Evolutionary conservation across 2,329 filamentous ascomycete species (phyloP).

Genomic region (Teratosphaeria zuluensis): DNA sequence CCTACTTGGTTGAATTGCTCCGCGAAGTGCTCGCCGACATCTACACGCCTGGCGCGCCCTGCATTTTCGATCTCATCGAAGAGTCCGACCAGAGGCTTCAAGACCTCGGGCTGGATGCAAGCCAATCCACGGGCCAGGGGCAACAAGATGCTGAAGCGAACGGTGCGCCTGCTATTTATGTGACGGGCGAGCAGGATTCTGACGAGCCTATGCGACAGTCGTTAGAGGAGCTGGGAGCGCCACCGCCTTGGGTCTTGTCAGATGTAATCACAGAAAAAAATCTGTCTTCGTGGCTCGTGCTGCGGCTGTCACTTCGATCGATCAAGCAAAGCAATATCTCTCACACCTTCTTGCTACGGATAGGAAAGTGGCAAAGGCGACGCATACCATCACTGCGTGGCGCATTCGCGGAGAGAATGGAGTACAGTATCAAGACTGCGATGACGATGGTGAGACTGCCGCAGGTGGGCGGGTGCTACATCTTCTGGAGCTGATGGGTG

Average conservation of each 20-base stretch:
- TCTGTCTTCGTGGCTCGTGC: conserved; percentile 79
- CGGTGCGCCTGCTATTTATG: conserved; percentile 10
- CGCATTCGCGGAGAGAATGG: conserved; percentile 55
- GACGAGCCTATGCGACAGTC: conserved; percentile 21
- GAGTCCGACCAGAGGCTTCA: conserved; percentile 29
- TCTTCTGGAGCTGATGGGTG: conserved; percentile 87
- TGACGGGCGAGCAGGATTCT: conserved; percentile 12
- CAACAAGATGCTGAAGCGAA: conserved; percentile 21
- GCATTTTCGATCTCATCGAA: conserved; percentile 85
- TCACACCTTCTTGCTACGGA: conserved; percentile 70
- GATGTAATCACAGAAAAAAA: conserved; percentile 66
- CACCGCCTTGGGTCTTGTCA: conserved; percentile 63
- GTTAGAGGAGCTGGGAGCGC: conserved; percentile 27
- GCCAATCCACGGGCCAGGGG: conserved; percentile 15
- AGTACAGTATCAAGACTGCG: conserved; percentile 69
- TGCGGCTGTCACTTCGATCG: conserved; percentile 57
- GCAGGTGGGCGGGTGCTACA: conserved; percentile 78
- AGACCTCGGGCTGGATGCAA: conserved; percentile 19
- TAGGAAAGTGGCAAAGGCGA: conserved; percentile 73
- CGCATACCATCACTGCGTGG: conserved; percentile 95
- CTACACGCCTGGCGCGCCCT: conserved; percentile 66
- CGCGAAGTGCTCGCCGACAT: conserved; percentile 56
- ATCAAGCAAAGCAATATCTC: conserved; percentile 61
- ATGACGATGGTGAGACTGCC: conserved; percentile 92
- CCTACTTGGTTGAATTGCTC: conserved; percentile 59